A percentile compares a stretch with the other conserved stretches of the same genome.
phyloP scores from a whole-genome alignment of 139 green algal genomes.

The Micractinium sp. region DNA sequence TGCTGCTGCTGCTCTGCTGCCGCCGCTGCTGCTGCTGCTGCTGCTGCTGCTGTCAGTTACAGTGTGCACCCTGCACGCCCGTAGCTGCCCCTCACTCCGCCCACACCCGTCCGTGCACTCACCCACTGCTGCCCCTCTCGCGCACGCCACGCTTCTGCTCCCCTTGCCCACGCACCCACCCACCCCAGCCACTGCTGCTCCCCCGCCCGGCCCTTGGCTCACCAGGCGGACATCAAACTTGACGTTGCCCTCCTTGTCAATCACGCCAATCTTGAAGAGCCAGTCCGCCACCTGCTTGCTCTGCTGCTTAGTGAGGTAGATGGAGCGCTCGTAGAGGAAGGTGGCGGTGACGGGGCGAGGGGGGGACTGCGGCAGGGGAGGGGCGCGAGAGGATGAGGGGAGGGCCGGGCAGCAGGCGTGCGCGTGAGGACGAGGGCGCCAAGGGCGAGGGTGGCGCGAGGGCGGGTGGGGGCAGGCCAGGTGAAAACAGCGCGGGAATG shows the following conservation, averaged over 20 bases:
- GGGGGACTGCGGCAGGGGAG: background rate
- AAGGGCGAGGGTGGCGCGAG: background rate
- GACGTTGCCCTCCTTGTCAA: background rate
- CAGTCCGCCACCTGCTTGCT: background rate
- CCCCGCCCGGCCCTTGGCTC: background rate
- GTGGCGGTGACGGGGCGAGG: background rate
- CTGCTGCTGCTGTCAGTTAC: background rate
- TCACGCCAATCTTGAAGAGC: slow-evolving; percentile 10
- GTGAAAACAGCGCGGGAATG: background rate
- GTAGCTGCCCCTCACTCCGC: too few species aligned
- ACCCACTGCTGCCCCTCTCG: background rate
- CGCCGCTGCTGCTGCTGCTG: too few species aligned
- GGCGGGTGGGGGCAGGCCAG: background rate
- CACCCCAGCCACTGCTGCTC: background rate
- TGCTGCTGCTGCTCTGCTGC: too few species aligned
- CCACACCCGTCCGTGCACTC: too few species aligned
- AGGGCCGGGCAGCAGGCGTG: background rate
- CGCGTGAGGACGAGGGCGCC: background rate
- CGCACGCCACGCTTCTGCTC: background rate
- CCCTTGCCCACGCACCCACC: background rate
- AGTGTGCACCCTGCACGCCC: background rate
- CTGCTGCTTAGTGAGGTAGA: slow-evolving; percentile 15
- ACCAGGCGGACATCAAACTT: slow-evolving; percentile 10
- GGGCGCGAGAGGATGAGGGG: too few species aligned
- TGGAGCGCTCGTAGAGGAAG: slow-evolving; percentile 10